Conservation (phyloP, 176 grass and related monocot genomes). For the Microstegium vimineum region DNA sequence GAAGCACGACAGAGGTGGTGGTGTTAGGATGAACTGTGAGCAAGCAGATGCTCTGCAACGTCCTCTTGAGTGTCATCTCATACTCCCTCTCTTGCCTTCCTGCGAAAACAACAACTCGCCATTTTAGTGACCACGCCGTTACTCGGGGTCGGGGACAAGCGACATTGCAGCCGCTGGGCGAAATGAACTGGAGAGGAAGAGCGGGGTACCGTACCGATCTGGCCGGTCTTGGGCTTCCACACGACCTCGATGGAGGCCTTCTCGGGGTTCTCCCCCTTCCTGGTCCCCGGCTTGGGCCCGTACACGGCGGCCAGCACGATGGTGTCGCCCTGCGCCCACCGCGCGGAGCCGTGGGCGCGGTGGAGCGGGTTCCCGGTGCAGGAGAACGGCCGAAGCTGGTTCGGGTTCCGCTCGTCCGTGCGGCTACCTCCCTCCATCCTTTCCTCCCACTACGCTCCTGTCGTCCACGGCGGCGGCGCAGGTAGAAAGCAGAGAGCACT, state of each 20-base stretch:
- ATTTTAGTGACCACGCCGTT: neutral
- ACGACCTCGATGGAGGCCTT: constrained; percentile 84
- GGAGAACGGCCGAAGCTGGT: constrained; percentile 63
- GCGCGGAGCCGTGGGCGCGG: constrained; percentile 82
- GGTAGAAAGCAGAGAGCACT: neutral
- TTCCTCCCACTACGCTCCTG: neutral
- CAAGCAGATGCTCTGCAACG: constrained; percentile 83
- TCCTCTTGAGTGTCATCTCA: constrained; percentile 84
- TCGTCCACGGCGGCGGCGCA: neutral
- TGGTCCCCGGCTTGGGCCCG: constrained; percentile 76
- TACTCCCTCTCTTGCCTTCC: constrained; percentile 81
- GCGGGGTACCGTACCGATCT: constrained; percentile 45
- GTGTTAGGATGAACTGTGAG: constrained; percentile 85
- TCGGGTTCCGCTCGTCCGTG: constrained; percentile 53
- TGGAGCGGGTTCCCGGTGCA: constrained; percentile 74
- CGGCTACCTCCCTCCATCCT: constrained; percentile 38
- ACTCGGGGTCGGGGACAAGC: too few species aligned
- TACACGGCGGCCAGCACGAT: constrained; percentile 81
- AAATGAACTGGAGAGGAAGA: neutral
- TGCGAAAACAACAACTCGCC: neutral
- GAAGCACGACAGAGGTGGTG: constrained; percentile 75
- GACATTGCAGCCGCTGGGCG: neutral
- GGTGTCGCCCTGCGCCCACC: constrained; percentile 89
- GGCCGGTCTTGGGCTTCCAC: constrained; percentile 87
- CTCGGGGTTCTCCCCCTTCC: constrained; percentile 90